Evolutionary conservation across 2,329 filamentous ascomycete species (phyloP), one percentile per base, ranked within the genome.

Genomic region (Pseudogymnoascus verrucosus): DNA sequence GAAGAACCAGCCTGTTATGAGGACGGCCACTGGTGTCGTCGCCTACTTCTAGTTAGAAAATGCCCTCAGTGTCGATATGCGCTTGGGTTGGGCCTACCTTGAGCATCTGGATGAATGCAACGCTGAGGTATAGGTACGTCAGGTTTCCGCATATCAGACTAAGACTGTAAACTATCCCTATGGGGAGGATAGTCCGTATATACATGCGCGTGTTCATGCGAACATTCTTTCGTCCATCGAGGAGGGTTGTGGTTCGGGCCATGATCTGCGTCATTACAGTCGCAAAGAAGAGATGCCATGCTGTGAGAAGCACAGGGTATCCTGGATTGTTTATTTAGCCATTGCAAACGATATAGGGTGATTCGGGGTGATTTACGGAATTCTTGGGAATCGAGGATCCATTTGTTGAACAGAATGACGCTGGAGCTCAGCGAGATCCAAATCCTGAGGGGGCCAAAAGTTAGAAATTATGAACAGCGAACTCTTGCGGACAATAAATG

Each of bases 341-440:
- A 57, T 34, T 57, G 51, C 28, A 57, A 57, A 34, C n/a, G 2
- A 57, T 34, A 34, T 57, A 65, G n/a, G 14, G 10, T 26, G 34
- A 54, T 31, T 40, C 12, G 31, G 19, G 65, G 47, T 47, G 68
- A 76, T 87, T 81, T 83, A 91, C 89, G 84, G 81, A 97, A 97
- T 67, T 90, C 84, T 67, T 89, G 83, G 40, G 89, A 93, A 72
- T 93, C 88, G 67, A 98, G 84, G 72, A 99, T 91, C 86, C 91
- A 96, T 85, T 99, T 99, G 87, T 99, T 98, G 88, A 97, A 98
- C 67, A 99, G 82, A 76, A 99, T 99, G 74, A 98, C 92, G 71
- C 89, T 91, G 47, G 92, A 96, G 73, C 91, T 96, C 76, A 97
- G 83, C 65, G 87, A 81, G 74, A 99, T 98, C 95, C 95, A 99